These are phyloP conservation scores for Fusarium luffae DNA, from an alignment of 2,329 filamentous ascomycete species.

Conservation along the genomic window DNA sequence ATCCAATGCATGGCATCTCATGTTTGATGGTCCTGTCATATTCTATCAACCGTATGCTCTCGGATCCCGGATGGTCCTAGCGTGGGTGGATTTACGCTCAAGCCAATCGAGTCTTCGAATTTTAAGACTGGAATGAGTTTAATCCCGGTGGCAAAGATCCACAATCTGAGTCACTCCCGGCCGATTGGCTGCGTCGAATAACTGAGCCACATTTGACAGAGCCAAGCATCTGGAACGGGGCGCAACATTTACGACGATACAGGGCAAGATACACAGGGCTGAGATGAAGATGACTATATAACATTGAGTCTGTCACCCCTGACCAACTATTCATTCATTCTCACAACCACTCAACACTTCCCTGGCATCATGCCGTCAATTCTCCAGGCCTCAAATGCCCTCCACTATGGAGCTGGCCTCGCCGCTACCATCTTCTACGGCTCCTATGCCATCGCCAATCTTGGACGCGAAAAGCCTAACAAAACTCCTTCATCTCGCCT, in stretches of 20 bases:
- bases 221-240: not conserved
- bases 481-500: not conserved
- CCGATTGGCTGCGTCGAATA: slow-evolving; percentile 23
- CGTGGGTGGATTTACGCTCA: not conserved
- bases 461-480: not conserved
- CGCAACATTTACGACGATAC: not conserved
- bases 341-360: not conserved
- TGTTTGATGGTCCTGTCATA: not conserved
- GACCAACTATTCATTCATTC: not conserved
- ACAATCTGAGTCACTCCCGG: slow-evolving; percentile 8
- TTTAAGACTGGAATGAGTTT: not conserved
- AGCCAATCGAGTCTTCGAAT: slow-evolving; percentile 1
- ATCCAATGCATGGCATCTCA: not conserved
- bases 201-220: not conserved
- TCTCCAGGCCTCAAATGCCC: slow-evolving; percentile 1
- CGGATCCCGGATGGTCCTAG: not conserved
- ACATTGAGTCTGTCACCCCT: not conserved
- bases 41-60: not conserved
- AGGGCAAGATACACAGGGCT: slow-evolving; percentile 11
- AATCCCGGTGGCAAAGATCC: slow-evolving; percentile 1
- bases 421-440: not conserved
- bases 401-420: slow-evolving; percentile 30
- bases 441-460: not conserved
- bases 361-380: slow-evolving; percentile 14
- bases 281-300: slow-evolving; percentile 2